Evolutionary conservation across 2,329 filamentous ascomycete species (phyloP), one percentile per base, ranked within the genome.

Genomic region (Cladosporium sphaerospermum): DNA sequence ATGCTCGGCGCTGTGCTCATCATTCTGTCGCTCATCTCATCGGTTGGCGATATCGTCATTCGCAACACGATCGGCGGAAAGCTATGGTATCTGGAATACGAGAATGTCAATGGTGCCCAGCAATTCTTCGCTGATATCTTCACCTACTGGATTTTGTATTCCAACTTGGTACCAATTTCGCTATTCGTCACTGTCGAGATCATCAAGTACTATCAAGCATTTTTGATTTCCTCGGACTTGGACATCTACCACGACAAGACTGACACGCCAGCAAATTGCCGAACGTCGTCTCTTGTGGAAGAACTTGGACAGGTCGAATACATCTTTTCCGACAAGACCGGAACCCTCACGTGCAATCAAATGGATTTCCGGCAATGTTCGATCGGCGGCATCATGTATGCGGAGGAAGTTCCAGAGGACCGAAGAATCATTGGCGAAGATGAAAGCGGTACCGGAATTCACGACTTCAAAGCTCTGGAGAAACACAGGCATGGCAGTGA

Each of bases 291-390:
- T 60, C 76, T 99, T 67, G 93, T 99, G 9, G 93, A 99, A 73
- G 95, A 99, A 67, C 75, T 99, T 42, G 93, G 93, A 52, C 96
- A 97, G 80, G 95, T 99, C 42, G 93, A 97, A 66, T 99, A 95
- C 65, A 93, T 99, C 59, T 99, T 99, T 69, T 96, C 90, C 0
- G 92, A 97, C 76, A 97, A 97, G 76, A 97, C 92, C 1, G 92
- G 92, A 41, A 97, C 92, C 3, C 75, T 97, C 64, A 97, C 92
- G n/a, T 95, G 91, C 73, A 97, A 97, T 67, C 85, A 89, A 79
- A 97, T 99, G 93, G 92, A 97, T 70, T 99, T 97, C 71, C 90
- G 90, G 67, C 90, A 97, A 70, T 95, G 88, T 64, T 87, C 88
- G 0, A 97, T 99, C 65, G 89, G 83, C 23, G 93, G 93, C 23